Conservation (phyloP, 371 early-diverging fungal species). For the Saksenaea vasiformis region DNA sequence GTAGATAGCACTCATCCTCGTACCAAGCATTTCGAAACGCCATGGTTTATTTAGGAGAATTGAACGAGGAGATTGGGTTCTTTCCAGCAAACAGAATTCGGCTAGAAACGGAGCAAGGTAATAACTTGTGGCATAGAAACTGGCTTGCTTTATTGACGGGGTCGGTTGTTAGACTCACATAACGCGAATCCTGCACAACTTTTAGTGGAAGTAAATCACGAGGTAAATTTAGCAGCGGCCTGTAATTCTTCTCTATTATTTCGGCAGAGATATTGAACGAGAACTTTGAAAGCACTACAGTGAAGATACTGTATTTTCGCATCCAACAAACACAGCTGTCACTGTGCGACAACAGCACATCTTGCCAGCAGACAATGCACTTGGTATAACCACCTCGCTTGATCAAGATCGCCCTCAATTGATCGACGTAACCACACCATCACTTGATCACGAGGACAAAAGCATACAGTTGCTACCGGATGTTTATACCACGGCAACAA, state of each 20-base stretch:
- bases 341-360: not conserved
- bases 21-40: not conserved
- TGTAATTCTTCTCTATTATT: no score
- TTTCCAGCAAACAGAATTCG: slow-evolving; percentile 55
- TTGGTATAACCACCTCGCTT: not conserved
- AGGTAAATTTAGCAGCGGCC: not conserved
- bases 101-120: slow-evolving; percentile 19
- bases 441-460: not conserved
- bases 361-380: not conserved
- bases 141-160: not conserved
- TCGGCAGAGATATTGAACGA: not conserved
- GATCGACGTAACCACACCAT: not conserved
- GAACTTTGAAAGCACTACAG: not conserved
- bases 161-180: not conserved
- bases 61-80: slow-evolving; percentile 50
- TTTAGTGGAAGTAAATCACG: not conserved
- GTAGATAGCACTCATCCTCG: not conserved
- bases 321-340: not conserved
- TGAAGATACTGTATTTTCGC: not conserved
- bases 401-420: not conserved
- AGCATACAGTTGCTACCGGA: not conserved
- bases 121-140: not conserved
- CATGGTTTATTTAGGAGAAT: slow-evolving; percentile 30
- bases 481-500: not conserved
- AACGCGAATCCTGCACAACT: not conserved